A percentile compares a stretch with the other conserved stretches of the same genome.
phyloP scores from a whole-genome alignment of 2,329 filamentous ascomycete genomes.

The Ceratocystis huliohia region DNA sequence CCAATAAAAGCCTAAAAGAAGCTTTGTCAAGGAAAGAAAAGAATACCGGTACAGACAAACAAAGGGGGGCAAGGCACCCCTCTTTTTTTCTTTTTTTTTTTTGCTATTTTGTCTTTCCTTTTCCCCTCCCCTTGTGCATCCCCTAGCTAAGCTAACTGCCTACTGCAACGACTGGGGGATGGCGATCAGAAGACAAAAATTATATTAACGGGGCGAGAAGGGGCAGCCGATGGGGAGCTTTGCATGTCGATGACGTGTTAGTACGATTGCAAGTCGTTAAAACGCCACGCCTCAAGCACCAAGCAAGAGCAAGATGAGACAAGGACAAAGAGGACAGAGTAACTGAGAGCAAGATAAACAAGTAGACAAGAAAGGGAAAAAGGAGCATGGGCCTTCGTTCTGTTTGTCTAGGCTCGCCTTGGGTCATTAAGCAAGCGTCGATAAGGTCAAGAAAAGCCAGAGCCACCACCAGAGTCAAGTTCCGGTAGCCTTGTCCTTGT shows the following conservation, averaged over 20 bases:
- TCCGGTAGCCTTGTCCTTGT: constrained; percentile 6
- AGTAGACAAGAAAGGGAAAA: constrained; percentile 1
- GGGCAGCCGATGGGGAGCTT: neutral
- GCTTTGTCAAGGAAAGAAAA: neutral
- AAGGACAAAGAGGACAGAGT: neutral
- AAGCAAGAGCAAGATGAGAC: neutral
- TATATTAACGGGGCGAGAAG: neutral
- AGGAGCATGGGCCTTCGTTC: constrained; percentile 4
- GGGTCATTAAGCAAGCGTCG: neutral
- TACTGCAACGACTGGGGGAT: neutral
- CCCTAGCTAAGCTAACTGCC: neutral
- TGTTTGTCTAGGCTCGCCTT: neutral
- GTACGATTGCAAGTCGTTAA: neutral
- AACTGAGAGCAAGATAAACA: neutral
- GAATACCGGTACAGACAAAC: neutral
- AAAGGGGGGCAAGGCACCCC: neutral
- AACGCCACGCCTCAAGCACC: neutral
- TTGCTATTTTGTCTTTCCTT: neutral
- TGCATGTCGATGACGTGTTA: neutral
- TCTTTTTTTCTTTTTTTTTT: neutral
- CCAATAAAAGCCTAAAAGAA: neutral
- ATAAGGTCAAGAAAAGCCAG: neutral
- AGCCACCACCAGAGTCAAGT: neutral
- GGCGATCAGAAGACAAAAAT: neutral
- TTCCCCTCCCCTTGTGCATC: neutral